Conservation (phyloP, 148 eudicot species). For the Rhododendron mucronatum region DNA sequence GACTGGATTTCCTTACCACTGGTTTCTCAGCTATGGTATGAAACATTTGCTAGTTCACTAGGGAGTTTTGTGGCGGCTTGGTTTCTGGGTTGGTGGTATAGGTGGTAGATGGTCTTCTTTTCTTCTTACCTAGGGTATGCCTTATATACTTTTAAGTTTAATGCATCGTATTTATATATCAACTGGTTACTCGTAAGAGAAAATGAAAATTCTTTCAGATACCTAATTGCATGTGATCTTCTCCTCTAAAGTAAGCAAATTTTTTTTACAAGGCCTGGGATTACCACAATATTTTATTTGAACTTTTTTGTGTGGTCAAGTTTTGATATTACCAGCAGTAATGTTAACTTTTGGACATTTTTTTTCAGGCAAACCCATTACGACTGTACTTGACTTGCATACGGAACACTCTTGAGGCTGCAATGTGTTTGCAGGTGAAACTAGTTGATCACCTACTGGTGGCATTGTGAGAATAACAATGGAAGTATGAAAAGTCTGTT, state of each 20-base stretch:
- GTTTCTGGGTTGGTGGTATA: not conserved
- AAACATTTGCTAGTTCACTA: not conserved
- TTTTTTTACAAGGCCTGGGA: not conserved
- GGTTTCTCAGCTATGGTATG: not conserved
- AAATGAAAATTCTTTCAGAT: not conserved
- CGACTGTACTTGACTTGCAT: constrained; percentile 81
- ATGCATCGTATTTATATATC: not conserved
- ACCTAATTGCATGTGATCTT: not conserved
- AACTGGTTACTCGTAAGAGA: not conserved
- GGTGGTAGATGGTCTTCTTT: not conserved
- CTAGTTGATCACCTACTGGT: not conserved
- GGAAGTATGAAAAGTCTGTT: not conserved
- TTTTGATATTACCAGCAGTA: not conserved
- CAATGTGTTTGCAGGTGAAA: constrained; percentile 80
- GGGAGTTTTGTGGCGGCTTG: not conserved
- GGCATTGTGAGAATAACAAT: not conserved
- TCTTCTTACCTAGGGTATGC: not conserved
- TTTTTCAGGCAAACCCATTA: constrained; percentile 62
- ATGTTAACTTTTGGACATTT: not conserved
- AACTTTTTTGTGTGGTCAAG: not conserved
- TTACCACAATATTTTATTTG: not conserved
- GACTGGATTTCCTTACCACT: not conserved
- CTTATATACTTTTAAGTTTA: not conserved
- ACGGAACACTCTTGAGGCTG: constrained; percentile 88
- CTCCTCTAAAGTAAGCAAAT: not conserved